Base-by-base conservation (phyloP, 805 yeast species). In the Metschnikowia peoriensis region DNA sequence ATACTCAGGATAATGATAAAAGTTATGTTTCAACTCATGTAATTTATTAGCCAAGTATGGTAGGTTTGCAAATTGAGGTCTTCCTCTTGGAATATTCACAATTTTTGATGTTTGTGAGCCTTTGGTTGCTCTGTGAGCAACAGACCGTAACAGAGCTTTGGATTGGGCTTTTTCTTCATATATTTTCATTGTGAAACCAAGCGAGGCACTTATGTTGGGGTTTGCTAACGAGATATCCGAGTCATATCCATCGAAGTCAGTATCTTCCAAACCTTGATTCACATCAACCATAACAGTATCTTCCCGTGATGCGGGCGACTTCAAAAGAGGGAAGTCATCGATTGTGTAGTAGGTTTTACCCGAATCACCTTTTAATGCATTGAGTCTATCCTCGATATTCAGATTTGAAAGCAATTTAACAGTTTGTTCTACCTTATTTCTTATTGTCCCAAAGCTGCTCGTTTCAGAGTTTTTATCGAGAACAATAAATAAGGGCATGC, bases 401-500 rank as follows among this genome's bases (percentile, higher is more conserved):
- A 56, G 58, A 1, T 55, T 62, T 1, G 72, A 58, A 41, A 73
- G 61, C 4, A 64, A 40, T 28, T 62, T 66, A 1, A 56, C 63
- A 1, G 54, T 66, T 38, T 69, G 67, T 50, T 84, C 84, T 29
- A 90, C 60, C 60, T 86, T 87, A 22, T 65, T 64, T 57, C 86
- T 70, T 7, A 91, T 82, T 1, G 66, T 61, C 6, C 85, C 86
- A 62, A 80, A 83, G 27, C 89, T 83, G 2, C 62, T 60, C 6
- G 76, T 66, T 38, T 88, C 93, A 3, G 58, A 52, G 1, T 73
- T 75, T 37, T 73, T 71, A 1, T 77, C 63, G 48, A 90, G 61
- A 0, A 83, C 77, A 29, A 91, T 73, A 59, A 91, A 84, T 60
- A 89, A 82, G 2, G 98, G 98, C 1, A 85, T 66, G 1, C 91